phyloP scores from a whole-genome alignment of 2,329 filamentous ascomycete species.

The Aulographum hederae region DNA sequence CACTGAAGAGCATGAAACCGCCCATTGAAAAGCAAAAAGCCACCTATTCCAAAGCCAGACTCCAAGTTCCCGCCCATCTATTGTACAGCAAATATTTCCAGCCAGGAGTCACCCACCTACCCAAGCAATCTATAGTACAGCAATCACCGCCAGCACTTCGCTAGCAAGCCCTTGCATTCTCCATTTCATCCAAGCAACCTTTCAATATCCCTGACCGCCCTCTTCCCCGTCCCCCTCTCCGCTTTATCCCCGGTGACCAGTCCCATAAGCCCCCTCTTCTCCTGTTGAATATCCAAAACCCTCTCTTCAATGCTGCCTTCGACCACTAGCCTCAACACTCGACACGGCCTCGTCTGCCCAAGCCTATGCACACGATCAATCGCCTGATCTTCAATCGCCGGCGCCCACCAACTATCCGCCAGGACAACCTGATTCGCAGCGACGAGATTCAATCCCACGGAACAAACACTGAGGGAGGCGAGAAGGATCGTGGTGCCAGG shows the following conservation, averaged over 20 bases:
- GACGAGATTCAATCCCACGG: slow-evolving; percentile 72
- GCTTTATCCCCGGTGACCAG: slow-evolving; percentile 63
- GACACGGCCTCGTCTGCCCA: slow-evolving; percentile 63
- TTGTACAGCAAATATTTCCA: too few relatives aligned
- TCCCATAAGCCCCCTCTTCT: slow-evolving; percentile 61
- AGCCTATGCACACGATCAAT: slow-evolving; percentile 75
- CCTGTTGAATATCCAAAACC: slow-evolving; percentile 58
- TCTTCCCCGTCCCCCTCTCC: slow-evolving; percentile 31
- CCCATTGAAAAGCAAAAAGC: too few relatives aligned
- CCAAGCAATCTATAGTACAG: too few relatives aligned
- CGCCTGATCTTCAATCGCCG: slow-evolving; percentile 82
- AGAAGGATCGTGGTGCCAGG: slow-evolving; percentile 56
- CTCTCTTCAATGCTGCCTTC: slow-evolving; percentile 66
- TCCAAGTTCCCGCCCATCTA: too few relatives aligned
- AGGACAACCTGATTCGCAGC: slow-evolving; percentile 74
- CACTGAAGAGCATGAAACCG: too few relatives aligned
- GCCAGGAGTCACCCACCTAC: too few relatives aligned
- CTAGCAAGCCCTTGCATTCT: too few relatives aligned
- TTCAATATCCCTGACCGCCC: slow-evolving; percentile 29
- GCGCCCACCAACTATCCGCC: slow-evolving; percentile 76
- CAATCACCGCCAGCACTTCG: too few relatives aligned
- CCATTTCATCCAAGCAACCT: slow-evolving; percentile 18
- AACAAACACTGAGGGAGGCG: slow-evolving; percentile 65
- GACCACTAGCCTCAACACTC: slow-evolving; percentile 66
- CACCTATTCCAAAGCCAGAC: too few relatives aligned